phyloP scores from a whole-genome alignment of 2,329 filamentous ascomycete genomes.

The Dothidotthia symphoricarpi region DNA sequence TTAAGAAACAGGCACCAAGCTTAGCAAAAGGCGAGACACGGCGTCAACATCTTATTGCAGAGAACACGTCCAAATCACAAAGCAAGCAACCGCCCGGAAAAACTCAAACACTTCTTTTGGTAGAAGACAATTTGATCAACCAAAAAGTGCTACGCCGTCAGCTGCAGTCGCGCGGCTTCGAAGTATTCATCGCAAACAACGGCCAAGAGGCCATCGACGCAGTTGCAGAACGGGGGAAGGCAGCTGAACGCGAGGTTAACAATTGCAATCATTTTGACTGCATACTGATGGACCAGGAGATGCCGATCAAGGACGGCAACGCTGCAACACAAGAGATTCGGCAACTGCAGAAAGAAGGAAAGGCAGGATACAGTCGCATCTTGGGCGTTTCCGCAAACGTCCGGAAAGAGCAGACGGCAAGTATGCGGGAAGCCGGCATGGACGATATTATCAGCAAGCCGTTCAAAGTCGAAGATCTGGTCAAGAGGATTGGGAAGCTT shows the following conservation, averaged over 20 bases:
- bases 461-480: slow-evolving; percentile 39
- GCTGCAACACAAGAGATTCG: slow-evolving; percentile 43
- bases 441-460: slow-evolving; percentile 43
- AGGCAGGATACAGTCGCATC: slow-evolving; percentile 35
- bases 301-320: slow-evolving; percentile 47
- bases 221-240: slow-evolving; percentile 32
- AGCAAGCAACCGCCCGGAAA: slow-evolving; percentile 15
- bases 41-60: slow-evolving; percentile 21
- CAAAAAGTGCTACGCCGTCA: slow-evolving; percentile 52
- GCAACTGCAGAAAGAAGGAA: slow-evolving; percentile 35
- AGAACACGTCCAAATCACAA: slow-evolving; percentile 20
- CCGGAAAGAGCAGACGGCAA: slow-evolving; percentile 33
- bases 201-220: slow-evolving; percentile 47
- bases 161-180: slow-evolving; percentile 46
- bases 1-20: slow-evolving; percentile 13
- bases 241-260: slow-evolving; percentile 7
- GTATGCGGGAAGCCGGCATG: slow-evolving; percentile 40
- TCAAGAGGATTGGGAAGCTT: slow-evolving; percentile 29
- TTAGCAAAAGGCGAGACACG: slow-evolving; percentile 25
- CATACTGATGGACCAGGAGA: slow-evolving; percentile 48
- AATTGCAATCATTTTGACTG: slow-evolving; percentile 40
- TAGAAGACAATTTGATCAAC: slow-evolving; percentile 53
- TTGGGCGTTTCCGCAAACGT: slow-evolving; percentile 44
- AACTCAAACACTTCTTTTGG: slow-evolving; percentile 41
- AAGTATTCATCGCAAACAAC: slow-evolving; percentile 45